Evolutionary conservation across 2,329 filamentous ascomycete genomes (phyloP), one percentile per base, ranked within the genome.

Genomic region (Aureobasidium sp.): DNA sequence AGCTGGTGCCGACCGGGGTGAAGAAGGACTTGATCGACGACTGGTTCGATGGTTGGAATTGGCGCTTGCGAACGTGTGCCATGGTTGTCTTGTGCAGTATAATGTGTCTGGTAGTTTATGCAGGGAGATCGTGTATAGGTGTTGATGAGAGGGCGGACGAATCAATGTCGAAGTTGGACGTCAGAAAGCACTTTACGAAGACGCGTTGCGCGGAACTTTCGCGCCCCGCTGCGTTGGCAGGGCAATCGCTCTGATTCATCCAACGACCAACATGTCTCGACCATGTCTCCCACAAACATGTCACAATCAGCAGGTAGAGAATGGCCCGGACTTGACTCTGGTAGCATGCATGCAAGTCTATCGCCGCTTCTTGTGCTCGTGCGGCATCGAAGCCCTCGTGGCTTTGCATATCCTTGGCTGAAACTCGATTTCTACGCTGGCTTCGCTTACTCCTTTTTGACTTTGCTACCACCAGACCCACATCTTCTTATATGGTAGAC

Each of bases 21-120:
- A 79, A 78, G 72, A 73, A 79, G 64, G 70, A 73, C 51, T 74
- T 77, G 64, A 80, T 78, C 57, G 70, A 69, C 3, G 74, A 73
- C 67, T 77, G 75, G 67, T 71, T 75, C 55, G 74, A 73, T 14
- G 77, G 77, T 67, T 78, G 77, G 70, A 72, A 78, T 61, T 70
- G 75, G 58, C 75, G 72, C 70, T 80, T 80, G 66, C 69, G 71
- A 63, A 66, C 65, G 62, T 73, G 71, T 31, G 63, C 49, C 61
- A 64, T 64, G 39, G 17, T 63, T 8, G 5, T 57, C n/a, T 59
- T 62, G 49, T 60, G 57, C 57, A 60, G 37, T 47, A 15, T 29
- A n/a, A n/a, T 45, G 39, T 58, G 37, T 55, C 5, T 34, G 14
- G n/a, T 34, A 51, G 27, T 51, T 61, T 61, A 52, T 52, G 59